A percentile compares a stretch with the other conserved stretches of the same genome.
Evolutionary conservation across 257 asterid species (phyloP).

Genomic region (Sherardia arvensis): DNA sequence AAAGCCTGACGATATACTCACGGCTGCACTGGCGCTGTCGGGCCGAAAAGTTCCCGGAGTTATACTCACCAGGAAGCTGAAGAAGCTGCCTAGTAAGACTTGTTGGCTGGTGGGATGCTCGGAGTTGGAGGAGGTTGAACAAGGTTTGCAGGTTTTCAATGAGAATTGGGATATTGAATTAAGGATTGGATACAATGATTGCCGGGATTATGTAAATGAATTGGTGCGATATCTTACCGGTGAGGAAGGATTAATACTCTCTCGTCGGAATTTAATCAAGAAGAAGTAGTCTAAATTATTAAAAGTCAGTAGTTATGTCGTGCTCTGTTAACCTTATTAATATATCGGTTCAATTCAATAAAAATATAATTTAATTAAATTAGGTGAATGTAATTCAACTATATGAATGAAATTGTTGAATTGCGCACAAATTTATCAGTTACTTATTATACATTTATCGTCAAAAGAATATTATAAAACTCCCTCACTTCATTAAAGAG

Average conservation of each 20-base stretch:
- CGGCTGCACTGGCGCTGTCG: constrained; percentile 57
- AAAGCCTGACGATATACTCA: constrained; percentile 58
- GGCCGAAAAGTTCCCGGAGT: constrained; percentile 52
- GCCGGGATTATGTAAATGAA: constrained; percentile 54
- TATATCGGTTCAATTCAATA: too few relatives aligned
- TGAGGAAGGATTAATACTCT: constrained; percentile 21
- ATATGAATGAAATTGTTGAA: too few relatives aligned
- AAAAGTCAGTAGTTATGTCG: too few relatives aligned
- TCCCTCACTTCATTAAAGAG: too few relatives aligned
- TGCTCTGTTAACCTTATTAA: too few relatives aligned
- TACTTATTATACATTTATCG: too few relatives aligned
- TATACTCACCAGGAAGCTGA: constrained; percentile 39
- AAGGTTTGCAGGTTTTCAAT: constrained; percentile 41
- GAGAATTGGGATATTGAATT: constrained; percentile 49
- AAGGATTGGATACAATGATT: constrained; percentile 55
- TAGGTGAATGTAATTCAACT: too few relatives aligned
- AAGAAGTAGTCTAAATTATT: too few relatives aligned
- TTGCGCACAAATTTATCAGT: too few relatives aligned
- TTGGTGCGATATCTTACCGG: constrained; percentile 64
- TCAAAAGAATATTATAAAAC: too few relatives aligned
- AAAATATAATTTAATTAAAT: too few relatives aligned
- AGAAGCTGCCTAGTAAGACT: constrained; percentile 44
- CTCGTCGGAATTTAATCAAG: constrained; percentile 26
- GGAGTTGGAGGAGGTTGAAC: constrained; percentile 17
- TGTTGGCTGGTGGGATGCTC: constrained; percentile 75